Evolutionary conservation across 805 yeast genomes (phyloP).

Genomic region (Pichia heedii): DNA sequence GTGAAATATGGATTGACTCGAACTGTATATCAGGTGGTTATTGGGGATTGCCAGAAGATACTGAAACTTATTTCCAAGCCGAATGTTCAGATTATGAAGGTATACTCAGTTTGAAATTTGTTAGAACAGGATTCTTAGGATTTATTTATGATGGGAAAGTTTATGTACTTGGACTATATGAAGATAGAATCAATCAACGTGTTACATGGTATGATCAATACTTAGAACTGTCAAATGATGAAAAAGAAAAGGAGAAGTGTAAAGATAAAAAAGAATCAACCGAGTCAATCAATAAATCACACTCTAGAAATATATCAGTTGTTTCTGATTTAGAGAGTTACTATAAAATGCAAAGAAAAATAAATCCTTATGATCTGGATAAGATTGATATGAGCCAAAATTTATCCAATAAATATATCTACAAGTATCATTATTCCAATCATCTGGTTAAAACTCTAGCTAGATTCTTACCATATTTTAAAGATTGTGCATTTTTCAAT

Average conservation of each 20-base stretch:
- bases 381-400: conserved; percentile 3
- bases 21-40: conserved; percentile 87
- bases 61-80: conserved; percentile 73
- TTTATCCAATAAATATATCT: conserved; percentile 14
- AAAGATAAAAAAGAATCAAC: not conserved
- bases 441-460: conserved; percentile 82
- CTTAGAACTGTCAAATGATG: conserved; percentile 14
- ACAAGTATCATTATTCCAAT: conserved; percentile 71
- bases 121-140: conserved; percentile 87
- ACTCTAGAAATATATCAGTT: not conserved
- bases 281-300: not conserved
- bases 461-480: conserved; percentile 67
- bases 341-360: conserved; percentile 1
- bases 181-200: conserved; percentile 79
- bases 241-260: not conserved
- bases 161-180: conserved; percentile 81
- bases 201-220: conserved; percentile 56
- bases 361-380: not conserved
- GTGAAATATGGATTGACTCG: conserved; percentile 97
- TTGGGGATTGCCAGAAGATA: conserved; percentile 62
- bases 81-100: conserved; percentile 69
- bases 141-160: conserved; percentile 82
- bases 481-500: conserved; percentile 90
- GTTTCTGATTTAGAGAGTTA: conserved; percentile 1
- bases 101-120: conserved; percentile 61